Base-by-base conservation (phyloP, 495 filamentous ascomycete species). In the Sabuloglossum arenarium region DNA sequence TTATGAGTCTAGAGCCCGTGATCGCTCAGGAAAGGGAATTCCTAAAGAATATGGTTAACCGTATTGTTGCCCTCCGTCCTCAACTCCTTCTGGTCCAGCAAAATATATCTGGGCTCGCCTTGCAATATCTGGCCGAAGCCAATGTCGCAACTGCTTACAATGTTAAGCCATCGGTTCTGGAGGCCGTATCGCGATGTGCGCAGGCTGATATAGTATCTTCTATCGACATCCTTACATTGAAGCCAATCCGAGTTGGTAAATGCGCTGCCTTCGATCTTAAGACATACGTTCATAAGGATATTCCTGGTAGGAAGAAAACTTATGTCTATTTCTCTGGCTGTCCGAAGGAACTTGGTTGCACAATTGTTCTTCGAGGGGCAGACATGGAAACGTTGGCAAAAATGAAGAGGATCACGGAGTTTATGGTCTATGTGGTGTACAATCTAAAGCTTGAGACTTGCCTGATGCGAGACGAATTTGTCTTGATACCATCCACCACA, bases 351-450 rank as follows among this genome's bases (percentile, higher is more conserved):
- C 80, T 97, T 19, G 93, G 93, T 1, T 99, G 93, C 64, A 99
- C 93, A 1, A 94, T 99, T 62, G 86, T 93, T 16, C 73, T 99
- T 24, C 84, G 93, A 42, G 93, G 93, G 2, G 88, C 80, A 23
- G 74, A 83, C 47, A 81, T 79, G 30, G 66, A 77, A 42, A 71
- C 77, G 0, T 75, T 99, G 6, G 70, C 76, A 1, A 84, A 78
- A 58, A 80, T 99, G 66, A 99, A 99, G 65, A 79, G 78, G 46
- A 93, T 99, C 62, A 93, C 91, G 1, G 93, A 99, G 65, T 94
- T 99, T 63, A 94, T 99, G 88, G 80, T 90, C 56, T 99, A 96
- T 63, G 93, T 99, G 25, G 88, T 96, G 16, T 96, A 99, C 67
- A 99, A 95, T 61, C 74, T 97, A 23, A 95, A 91, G 64, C 76